Evolutionary conservation across 1,284 basidiomycete species (phyloP).

Genomic region (Rhodotorula glutinis): DNA sequence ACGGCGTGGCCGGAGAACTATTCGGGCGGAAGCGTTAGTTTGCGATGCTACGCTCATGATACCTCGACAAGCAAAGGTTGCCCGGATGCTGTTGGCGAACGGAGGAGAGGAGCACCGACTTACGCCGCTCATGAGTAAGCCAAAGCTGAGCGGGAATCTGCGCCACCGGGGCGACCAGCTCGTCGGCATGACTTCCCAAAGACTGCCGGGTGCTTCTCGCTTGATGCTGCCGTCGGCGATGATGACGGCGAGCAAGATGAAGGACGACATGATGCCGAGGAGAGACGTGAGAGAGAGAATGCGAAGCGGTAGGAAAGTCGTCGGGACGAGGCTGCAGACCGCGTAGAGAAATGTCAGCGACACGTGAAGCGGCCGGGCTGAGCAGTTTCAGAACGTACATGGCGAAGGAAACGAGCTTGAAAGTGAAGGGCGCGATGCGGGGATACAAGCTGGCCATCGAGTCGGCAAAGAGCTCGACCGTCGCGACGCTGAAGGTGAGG

Average conservation of each 20-base stretch:
- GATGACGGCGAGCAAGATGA: constrained; percentile 74
- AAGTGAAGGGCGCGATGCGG: constrained; percentile 62
- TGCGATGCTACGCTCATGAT: too few relatives aligned
- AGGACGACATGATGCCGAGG: constrained; percentile 70
- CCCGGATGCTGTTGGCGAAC: too few relatives aligned
- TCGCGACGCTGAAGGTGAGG: constrained; percentile 57
- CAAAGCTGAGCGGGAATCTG: constrained; percentile 63
- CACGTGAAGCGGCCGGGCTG: neutral
- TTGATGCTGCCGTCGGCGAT: constrained; percentile 81
- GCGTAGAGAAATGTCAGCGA: neutral
- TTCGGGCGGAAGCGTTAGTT: neutral
- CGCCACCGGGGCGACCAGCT: constrained; percentile 59
- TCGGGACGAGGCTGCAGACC: constrained; percentile 65
- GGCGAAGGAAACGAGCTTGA: constrained; percentile 69
- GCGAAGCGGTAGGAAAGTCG: constrained; percentile 76
- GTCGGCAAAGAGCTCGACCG: constrained; percentile 82
- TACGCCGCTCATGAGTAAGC: constrained; percentile 92
- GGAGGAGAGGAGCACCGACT: constrained; percentile 42
- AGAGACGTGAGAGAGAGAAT: constrained; percentile 81
- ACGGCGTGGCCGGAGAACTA: constrained; percentile 91
- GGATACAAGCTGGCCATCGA: constrained; percentile 72
- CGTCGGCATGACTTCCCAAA: constrained; percentile 72
- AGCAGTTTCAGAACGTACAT: constrained; percentile 54
- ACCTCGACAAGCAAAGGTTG: too few relatives aligned
- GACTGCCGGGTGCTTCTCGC: constrained; percentile 71